phyloP scores from a whole-genome alignment of 768 basidiomycete genomes.

The Hypholoma fasciculare region DNA sequence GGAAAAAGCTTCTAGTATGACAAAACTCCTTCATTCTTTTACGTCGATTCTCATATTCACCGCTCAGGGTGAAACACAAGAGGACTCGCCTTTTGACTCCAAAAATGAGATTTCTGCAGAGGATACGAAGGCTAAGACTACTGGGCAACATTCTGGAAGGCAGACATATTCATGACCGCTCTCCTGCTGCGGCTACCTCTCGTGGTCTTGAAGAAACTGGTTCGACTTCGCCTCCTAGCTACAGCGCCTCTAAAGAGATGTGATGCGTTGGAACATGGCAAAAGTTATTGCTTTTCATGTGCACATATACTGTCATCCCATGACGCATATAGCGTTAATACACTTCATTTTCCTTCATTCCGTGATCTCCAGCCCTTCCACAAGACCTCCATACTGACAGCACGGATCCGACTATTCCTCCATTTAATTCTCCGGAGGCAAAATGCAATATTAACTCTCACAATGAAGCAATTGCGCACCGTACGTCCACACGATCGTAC shows the following conservation, averaged over 20 bases:
- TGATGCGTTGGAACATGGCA: background rate
- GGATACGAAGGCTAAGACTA: background rate
- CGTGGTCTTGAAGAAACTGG: no score
- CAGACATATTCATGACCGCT: background rate
- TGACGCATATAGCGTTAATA: background rate
- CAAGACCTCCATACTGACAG: no score
- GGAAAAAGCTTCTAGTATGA: constrained; percentile 27
- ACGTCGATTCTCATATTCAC: background rate
- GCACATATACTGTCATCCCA: background rate
- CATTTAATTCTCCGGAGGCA: no score
- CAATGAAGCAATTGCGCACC: no score
- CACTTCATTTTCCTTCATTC: no score
- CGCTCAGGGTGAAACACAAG: background rate
- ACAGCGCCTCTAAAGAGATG: background rate
- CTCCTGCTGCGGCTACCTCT: no score
- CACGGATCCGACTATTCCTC: no score
- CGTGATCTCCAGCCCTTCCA: no score
- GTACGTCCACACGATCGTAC: no score
- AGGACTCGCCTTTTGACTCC: background rate
- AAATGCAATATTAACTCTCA: no score
- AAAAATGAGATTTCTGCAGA: no score
- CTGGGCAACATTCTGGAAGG: background rate
- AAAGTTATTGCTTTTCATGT: background rate
- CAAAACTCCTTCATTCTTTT: background rate
- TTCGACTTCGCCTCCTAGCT: no score